Conservation (phyloP, 768 basidiomycete genomes). For the Lentinula boryana region DNA sequence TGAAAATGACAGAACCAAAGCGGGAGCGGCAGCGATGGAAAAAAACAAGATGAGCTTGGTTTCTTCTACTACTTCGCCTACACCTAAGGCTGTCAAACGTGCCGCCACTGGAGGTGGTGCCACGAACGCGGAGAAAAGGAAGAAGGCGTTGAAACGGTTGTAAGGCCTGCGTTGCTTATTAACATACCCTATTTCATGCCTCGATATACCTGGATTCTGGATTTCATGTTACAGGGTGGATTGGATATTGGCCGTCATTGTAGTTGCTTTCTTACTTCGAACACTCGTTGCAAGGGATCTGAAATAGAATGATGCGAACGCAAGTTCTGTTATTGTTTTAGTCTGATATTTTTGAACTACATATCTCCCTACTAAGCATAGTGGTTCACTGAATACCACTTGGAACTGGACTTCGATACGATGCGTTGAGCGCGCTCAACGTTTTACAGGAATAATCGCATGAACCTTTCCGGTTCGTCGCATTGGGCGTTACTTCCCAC, state of each 20-base stretch:
- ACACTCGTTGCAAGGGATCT: no score
- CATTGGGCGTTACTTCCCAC: no score
- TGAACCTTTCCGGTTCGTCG: no score
- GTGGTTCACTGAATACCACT: no score
- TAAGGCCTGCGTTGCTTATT: slow-evolving; percentile 18
- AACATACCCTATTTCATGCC: background rate
- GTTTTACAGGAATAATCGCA: no score
- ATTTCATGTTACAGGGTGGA: background rate
- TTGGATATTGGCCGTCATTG: background rate
- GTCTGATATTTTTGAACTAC: no score
- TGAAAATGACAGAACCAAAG: slow-evolving; percentile 26
- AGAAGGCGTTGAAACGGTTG: slow-evolving; percentile 82
- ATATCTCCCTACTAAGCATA: no score
- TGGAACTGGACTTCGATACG: no score
- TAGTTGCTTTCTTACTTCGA: background rate
- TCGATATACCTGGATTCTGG: background rate
- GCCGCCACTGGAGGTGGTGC: slow-evolving; percentile 46
- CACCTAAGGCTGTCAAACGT: slow-evolving; percentile 65
- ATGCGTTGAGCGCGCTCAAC: no score
- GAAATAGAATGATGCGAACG: no score
- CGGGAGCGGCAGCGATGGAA: slow-evolving; percentile 19
- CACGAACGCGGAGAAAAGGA: slow-evolving; percentile 72
- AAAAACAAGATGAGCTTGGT: background rate
- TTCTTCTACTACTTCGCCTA: slow-evolving; percentile 22
- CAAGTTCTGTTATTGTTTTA: no score